phyloP scores from a whole-genome alignment of 148 eudicot genomes.

The Agrostemma githago region DNA sequence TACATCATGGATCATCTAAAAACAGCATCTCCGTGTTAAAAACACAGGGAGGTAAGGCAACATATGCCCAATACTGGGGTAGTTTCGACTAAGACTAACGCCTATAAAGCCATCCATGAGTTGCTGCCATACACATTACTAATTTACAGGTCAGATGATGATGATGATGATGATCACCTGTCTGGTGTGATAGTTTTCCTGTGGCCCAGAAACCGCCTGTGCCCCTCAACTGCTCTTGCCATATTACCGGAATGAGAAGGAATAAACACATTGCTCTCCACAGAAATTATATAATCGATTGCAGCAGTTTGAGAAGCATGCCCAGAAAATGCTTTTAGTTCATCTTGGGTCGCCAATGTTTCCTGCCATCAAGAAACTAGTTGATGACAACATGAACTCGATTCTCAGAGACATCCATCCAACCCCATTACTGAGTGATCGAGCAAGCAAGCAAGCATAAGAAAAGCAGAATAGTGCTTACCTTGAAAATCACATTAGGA shows the following conservation, averaged over 20 bases:
- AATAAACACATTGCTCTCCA: conserved; percentile 79
- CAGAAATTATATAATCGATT: conserved; percentile 77
- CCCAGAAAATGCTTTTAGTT: conserved; percentile 42
- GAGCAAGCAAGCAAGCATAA: not conserved
- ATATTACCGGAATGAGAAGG: conserved; percentile 88
- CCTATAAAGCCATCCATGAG: not conserved
- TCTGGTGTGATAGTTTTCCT: conserved; percentile 79
- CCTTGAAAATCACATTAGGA: conserved; percentile 83
- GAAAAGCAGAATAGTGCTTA: conserved; percentile 14
- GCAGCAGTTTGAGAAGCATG: conserved; percentile 95
- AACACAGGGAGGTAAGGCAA: not conserved
- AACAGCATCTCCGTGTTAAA: not conserved
- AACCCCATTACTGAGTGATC: not conserved
- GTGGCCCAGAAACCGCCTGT: conserved; percentile 83
- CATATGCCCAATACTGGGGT: not conserved
- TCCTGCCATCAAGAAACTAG: conserved; percentile 50
- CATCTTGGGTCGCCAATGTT: conserved; percentile 62
- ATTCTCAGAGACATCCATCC: not conserved
- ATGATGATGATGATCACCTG: conserved; percentile 39
- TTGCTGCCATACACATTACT: not conserved
- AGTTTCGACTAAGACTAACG: not conserved
- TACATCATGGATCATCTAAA: not conserved
- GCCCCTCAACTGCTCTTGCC: conserved; percentile 95
- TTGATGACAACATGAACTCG: conserved; percentile 3
- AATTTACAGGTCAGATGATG: not conserved